These are phyloP conservation scores for Ehretia macrophylla DNA, from an alignment of 257 asterid species.

Conservation along the genomic window DNA sequence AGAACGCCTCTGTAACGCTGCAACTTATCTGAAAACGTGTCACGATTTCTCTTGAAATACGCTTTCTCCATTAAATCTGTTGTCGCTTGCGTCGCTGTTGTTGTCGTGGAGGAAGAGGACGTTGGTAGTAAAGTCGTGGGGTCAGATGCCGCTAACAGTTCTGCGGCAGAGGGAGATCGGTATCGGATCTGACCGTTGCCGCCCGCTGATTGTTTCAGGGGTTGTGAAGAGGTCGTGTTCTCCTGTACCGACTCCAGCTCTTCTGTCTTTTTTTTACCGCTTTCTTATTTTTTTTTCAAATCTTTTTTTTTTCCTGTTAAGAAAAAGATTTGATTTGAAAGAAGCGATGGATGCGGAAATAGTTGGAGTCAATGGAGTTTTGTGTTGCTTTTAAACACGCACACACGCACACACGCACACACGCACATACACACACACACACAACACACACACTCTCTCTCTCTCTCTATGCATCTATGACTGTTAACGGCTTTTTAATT, in stretches of 20 bases:
- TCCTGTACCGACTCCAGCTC: slow-evolving; percentile 1
- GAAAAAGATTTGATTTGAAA: no score
- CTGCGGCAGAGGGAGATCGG: slow-evolving; percentile 95
- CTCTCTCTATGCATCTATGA: no score
- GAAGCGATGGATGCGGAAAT: no score
- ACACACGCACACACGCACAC: no score
- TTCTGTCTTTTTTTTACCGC: not conserved
- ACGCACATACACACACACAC: no score
- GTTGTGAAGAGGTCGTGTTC: not conserved
- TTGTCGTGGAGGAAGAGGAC: not conserved
- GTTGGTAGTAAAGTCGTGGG: no score
- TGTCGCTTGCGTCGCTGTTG: not conserved
- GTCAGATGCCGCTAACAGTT: slow-evolving; percentile 53
- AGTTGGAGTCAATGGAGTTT: no score
- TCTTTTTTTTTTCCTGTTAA: no score
- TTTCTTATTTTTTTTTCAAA: no score
- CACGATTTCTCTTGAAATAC: slow-evolving; percentile 39
- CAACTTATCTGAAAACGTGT: slow-evolving; percentile 58
- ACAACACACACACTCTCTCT: no score
- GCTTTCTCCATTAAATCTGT: slow-evolving; percentile 67
- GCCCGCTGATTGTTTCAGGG: not conserved
- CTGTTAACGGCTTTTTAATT: no score
- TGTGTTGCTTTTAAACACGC: no score
- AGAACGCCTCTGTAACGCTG: slow-evolving; percentile 63
- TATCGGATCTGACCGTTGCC: slow-evolving; percentile 58